A percentile compares a stretch with the other conserved stretches of the same genome.
Conservation (phyloP, 306 rosid species). For the Gleditsia sinensis region DNA sequence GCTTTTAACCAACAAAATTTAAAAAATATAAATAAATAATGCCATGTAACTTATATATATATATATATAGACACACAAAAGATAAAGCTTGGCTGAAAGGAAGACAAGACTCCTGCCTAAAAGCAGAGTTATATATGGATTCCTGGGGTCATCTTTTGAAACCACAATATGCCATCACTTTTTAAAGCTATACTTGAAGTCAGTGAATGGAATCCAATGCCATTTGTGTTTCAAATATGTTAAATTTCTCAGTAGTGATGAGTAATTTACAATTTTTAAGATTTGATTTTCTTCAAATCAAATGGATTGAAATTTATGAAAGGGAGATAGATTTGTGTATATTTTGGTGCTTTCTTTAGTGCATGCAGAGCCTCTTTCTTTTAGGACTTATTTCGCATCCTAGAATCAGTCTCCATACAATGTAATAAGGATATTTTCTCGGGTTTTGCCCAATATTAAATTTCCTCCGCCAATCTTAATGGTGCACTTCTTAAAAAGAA, state of each 20-base stretch:
- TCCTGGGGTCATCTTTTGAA: constrained; percentile 34
- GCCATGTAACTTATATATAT: neutral
- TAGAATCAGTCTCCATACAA: too few relatives aligned
- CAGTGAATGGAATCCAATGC: constrained; percentile 56
- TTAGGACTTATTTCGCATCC: too few relatives aligned
- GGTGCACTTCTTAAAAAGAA: too few relatives aligned
- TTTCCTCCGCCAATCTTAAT: too few relatives aligned
- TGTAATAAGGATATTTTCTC: too few relatives aligned
- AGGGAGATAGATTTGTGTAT: too few relatives aligned
- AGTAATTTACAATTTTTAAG: too few relatives aligned
- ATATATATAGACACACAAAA: neutral
- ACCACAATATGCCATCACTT: constrained; percentile 28
- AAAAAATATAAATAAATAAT: neutral
- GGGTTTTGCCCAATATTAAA: too few relatives aligned
- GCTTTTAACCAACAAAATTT: constrained; percentile 6
- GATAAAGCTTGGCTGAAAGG: constrained; percentile 26
- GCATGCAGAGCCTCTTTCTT: too few relatives aligned
- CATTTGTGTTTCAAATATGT: constrained; percentile 15
- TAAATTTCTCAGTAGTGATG: neutral
- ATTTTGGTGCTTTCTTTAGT: too few relatives aligned
- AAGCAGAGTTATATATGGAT: constrained; percentile 9
- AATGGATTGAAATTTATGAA: too few relatives aligned
- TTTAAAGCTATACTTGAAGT: constrained; percentile 36
- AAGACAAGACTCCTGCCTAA: constrained; percentile 40
- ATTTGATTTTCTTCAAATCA: neutral